Evolutionary conservation across 305 asterid genomes (phyloP).

Genomic region (Solanum aculeatissimum): DNA sequence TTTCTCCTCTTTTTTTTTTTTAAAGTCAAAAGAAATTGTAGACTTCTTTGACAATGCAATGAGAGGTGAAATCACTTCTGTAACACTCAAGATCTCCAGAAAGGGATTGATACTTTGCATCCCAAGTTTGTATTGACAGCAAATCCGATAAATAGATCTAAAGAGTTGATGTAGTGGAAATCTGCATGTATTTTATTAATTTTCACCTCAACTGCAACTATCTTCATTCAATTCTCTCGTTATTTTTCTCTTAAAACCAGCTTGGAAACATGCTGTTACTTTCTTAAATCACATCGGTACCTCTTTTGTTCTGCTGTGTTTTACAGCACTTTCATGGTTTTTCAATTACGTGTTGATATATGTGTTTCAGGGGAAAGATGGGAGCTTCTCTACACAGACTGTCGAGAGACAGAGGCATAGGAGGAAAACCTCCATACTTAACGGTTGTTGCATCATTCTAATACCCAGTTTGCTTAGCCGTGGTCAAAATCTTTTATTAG

Average conservation of each 20-base stretch:
- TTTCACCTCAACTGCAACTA: background rate
- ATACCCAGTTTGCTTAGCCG: background rate
- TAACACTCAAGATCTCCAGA: background rate
- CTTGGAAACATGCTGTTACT: background rate
- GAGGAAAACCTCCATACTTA: constrained; percentile 66
- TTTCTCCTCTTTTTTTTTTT: background rate
- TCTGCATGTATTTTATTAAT: background rate
- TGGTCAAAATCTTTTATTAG: background rate
- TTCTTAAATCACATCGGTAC: background rate
- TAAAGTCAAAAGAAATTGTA: background rate
- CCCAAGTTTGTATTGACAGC: background rate
- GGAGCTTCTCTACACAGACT: constrained; percentile 62
- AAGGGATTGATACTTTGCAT: background rate
- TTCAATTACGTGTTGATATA: background rate
- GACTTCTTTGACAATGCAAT: background rate
- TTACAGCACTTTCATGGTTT: background rate
- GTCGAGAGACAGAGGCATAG: constrained; percentile 35
- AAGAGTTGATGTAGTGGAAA: background rate
- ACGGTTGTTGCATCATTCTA: constrained; percentile 23
- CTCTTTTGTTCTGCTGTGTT: background rate
- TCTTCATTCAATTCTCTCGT: background rate
- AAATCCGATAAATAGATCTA: background rate
- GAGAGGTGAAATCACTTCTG: background rate
- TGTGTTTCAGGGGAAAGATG: constrained; percentile 58
- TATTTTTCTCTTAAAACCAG: background rate